A percentile compares a stretch with the other conserved stretches of the same genome.
These are phyloP conservation scores for Cylindrotheca closterium DNA, from an alignment of 108 stramenopile species.

Conservation along the genomic window DNA sequence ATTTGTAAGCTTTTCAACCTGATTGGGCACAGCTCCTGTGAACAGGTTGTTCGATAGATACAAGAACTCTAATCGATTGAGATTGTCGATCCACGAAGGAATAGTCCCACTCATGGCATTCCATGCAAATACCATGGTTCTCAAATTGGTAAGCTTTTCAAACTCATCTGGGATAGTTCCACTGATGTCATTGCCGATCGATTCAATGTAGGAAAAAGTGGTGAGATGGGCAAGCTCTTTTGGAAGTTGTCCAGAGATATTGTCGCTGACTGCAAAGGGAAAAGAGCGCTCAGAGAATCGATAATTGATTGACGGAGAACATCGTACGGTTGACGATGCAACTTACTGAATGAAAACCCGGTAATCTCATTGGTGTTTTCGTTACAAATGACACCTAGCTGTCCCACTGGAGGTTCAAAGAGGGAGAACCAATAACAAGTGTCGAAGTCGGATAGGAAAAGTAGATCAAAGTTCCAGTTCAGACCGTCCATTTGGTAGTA, in stretches of 20 bases:
- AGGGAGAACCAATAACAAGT: slow-evolving; percentile 39
- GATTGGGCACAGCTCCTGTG: slow-evolving; percentile 25
- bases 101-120: slow-evolving; percentile 35
- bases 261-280: slow-evolving; percentile 25
- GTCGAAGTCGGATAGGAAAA: slow-evolving; percentile 19
- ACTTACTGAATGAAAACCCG: slow-evolving; percentile 33
- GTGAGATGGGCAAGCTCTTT: slow-evolving; percentile 33
- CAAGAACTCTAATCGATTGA: slow-evolving; percentile 17
- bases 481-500: slow-evolving; percentile 39
- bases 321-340: background rate
- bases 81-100: slow-evolving; percentile 29
- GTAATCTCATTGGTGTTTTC: slow-evolving; percentile 16
- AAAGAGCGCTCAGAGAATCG: background rate
- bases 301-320: background rate
- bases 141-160: slow-evolving; percentile 24
- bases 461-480: slow-evolving; percentile 27
- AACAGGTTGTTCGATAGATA: slow-evolving; percentile 43
- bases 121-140: slow-evolving; percentile 13
- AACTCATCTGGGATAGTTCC: slow-evolving; percentile 32
- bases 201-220: slow-evolving; percentile 25
- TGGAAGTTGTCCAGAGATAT: slow-evolving; percentile 34
- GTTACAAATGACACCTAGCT: slow-evolving; percentile 33
- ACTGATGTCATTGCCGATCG: slow-evolving; percentile 33
- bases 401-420: slow-evolving; percentile 15
- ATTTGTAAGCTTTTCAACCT: slow-evolving; percentile 1